A percentile compares a stretch with the other conserved stretches of the same genome.
Evolutionary conservation across 129 eudicot genomes (phyloP).

Genomic region (Smallanthus sonchifolius): DNA sequence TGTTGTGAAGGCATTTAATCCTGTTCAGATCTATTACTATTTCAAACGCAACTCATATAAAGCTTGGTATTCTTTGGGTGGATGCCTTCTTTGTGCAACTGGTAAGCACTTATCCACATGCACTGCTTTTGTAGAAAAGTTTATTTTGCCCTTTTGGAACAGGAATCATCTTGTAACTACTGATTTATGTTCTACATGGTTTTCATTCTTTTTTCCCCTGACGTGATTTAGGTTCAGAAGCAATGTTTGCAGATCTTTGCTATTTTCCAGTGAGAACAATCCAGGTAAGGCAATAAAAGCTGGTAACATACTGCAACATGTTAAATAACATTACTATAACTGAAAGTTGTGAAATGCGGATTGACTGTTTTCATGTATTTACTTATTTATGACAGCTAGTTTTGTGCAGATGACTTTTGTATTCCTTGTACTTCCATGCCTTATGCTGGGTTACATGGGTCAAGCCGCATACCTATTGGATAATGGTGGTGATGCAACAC

Average conservation of each 20-base stretch:
- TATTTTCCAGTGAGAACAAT: constrained; percentile 93
- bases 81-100: constrained; percentile 92
- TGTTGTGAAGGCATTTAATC: constrained; percentile 85
- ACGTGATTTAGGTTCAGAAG: constrained; percentile 81
- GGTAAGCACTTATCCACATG: constrained; percentile 44
- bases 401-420: constrained; percentile 74
- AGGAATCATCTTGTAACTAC: background rate
- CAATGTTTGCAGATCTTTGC: constrained; percentile 98
- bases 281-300: constrained; percentile 50
- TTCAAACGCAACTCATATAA: constrained; percentile 75
- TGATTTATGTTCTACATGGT: constrained; percentile 2
- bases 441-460: constrained; percentile 91
- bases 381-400: constrained; percentile 6
- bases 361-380: background rate
- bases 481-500: constrained; percentile 58
- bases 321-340: background rate
- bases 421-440: constrained; percentile 93
- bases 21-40: constrained; percentile 75
- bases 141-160: background rate
- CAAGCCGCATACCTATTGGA: constrained; percentile 97
- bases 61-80: constrained; percentile 95
- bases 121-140: background rate
- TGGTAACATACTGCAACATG: background rate
- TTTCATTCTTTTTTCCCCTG: constrained; percentile 19
- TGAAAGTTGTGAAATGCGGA: background rate